phyloP scores from a whole-genome alignment of 805 yeast species.

The Yarrowia sp. region DNA sequence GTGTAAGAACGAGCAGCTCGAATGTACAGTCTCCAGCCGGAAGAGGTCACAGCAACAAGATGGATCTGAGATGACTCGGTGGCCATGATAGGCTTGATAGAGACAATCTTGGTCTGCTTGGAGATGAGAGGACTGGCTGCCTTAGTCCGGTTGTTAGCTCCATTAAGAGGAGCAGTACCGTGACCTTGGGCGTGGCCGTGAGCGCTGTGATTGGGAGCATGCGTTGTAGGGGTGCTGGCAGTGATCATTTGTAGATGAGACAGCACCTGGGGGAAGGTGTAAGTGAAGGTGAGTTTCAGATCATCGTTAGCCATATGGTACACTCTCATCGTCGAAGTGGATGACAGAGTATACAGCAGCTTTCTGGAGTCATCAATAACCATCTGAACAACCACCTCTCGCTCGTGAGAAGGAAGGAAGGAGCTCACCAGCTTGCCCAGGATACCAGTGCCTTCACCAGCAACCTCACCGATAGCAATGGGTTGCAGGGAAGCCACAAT shows the following conservation, averaged over 20 bases:
- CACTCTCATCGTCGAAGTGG: slow-evolving; percentile 75
- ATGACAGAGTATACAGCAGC: slow-evolving; percentile 75
- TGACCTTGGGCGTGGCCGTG: background rate
- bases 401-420: slow-evolving; percentile 36
- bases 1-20: slow-evolving; percentile 44
- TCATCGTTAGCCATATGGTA: slow-evolving; percentile 53
- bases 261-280: slow-evolving; percentile 33
- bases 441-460: slow-evolving; percentile 3
- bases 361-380: slow-evolving; percentile 74
- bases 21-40: slow-evolving; percentile 75
- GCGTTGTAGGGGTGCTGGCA: slow-evolving; percentile 13
- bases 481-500: slow-evolving; percentile 42
- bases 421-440: slow-evolving; percentile 32
- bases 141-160: background rate
- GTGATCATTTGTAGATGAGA: slow-evolving; percentile 36
- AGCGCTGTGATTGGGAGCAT: background rate
- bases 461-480: slow-evolving; percentile 18
- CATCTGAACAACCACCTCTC: slow-evolving; percentile 62
- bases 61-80: slow-evolving; percentile 66
- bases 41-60: slow-evolving; percentile 72
- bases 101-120: slow-evolving; percentile 44
- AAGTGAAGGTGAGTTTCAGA: slow-evolving; percentile 39
- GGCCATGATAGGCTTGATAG: slow-evolving; percentile 57
- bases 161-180: background rate
- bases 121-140: slow-evolving; percentile 31